Conservation (phyloP, 2,329 filamentous ascomycete species). For the Fusarium sp. region DNA sequence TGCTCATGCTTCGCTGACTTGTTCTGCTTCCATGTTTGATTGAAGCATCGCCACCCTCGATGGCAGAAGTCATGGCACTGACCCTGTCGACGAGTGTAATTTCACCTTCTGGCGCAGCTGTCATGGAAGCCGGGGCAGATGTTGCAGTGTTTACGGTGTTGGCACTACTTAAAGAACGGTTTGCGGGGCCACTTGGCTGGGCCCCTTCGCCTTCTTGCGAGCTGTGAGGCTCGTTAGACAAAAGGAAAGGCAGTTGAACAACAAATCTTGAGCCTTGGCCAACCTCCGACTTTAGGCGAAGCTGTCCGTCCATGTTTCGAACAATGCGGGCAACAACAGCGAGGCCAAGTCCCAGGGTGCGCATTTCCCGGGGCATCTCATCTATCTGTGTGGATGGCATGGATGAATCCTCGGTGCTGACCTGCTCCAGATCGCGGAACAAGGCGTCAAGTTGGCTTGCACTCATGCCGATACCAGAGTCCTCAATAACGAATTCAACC, state of each 20-base stretch:
- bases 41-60: conserved; percentile 26
- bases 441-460: conserved; percentile 69
- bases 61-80: conserved; percentile 41
- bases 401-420: conserved; percentile 61
- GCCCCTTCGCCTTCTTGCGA: conserved; percentile 22
- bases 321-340: conserved; percentile 88
- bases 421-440: conserved; percentile 71
- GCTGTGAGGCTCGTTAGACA: conserved; percentile 61
- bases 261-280: conserved; percentile 87
- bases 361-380: conserved; percentile 51
- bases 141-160: conserved; percentile 38
- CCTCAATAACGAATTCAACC: conserved; percentile 80
- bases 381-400: conserved; percentile 41
- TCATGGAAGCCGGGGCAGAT: conserved; percentile 45
- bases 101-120: conserved; percentile 62
- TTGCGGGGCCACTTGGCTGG: conserved; percentile 6
- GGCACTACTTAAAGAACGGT: conserved; percentile 22
- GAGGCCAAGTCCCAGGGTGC: conserved; percentile 82
- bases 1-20: conserved; percentile 55
- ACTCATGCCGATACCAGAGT: conserved; percentile 82
- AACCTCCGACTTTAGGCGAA: conserved; percentile 85
- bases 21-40: conserved; percentile 36
- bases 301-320: conserved; percentile 90
- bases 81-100: conserved; percentile 71
- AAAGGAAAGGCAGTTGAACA: conserved; percentile 80